Evolutionary conservation across 164 flowering plant species (phyloP), one percentile per base, ranked within the genome.

Genomic region (Magnolia officinalis): DNA sequence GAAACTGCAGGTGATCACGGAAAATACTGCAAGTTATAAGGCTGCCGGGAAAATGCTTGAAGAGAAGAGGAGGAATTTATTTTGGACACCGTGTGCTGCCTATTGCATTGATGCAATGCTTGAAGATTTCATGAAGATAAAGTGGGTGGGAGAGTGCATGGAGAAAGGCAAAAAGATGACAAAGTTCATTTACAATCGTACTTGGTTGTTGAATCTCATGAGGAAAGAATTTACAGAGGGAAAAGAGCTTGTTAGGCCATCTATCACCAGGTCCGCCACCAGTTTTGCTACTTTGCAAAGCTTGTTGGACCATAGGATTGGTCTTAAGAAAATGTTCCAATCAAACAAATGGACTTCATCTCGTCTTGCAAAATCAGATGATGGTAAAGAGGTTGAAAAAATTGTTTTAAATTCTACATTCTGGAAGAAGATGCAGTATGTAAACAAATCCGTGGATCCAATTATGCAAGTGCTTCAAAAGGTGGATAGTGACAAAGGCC

Each of bases 11-110:
- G 91, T 91, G 20, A 79, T 87, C 74, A 92, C 95, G 65, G 85
- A 85, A 52, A 89, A 88, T 79, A 87, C 94, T 81, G 78, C 85
- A 26, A 88, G 84, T 81, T 92, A 88, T 78, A 85, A 80, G 78
- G 84, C 76, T 81, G 93, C 92, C 83, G 97, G 97, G 67, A 89
- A 88, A 81, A 87, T 90, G 91, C 89, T 92, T n/a, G 93, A 89
- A 81, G 91, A 90, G 75, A 91, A 88, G 82, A 80, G 92, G 74
- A 86, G 80, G 74, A 82, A 79, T 71, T 77, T 91, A 78, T 91
- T 90, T 78, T 92, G 97, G 97, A 90, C 91, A 13, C 97, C 95
- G 18, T 92, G 95, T 87, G 91, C 92, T 58, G 81, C 86, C 63
- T 79, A 85, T 81, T 85, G 91, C 73, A 86, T 91, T 68, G 91